phyloP scores from a whole-genome alignment of 2,329 filamentous ascomycete genomes.

The Nothomitra cinnamomea region DNA sequence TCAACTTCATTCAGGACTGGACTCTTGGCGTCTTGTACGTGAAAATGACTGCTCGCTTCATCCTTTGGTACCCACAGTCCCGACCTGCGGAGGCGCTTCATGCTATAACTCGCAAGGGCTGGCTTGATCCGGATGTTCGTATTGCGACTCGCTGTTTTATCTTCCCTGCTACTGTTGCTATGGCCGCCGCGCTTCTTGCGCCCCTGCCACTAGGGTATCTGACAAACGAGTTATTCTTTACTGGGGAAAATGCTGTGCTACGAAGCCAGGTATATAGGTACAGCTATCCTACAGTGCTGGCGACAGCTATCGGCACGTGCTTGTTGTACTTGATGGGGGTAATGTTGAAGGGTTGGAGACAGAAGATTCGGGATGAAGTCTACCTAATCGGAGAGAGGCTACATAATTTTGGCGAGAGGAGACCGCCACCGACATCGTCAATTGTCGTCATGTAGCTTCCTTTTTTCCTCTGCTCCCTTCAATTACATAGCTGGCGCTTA shows the following conservation, averaged over 20 bases:
- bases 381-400: constrained; percentile 88
- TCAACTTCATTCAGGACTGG: constrained; percentile 87
- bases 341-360: constrained; percentile 57
- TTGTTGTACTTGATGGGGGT: constrained; percentile 20
- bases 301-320: constrained; percentile 32
- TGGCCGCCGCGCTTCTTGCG: constrained; percentile 40
- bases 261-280: constrained; percentile 39
- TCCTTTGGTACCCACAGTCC: constrained; percentile 50
- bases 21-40: constrained; percentile 82
- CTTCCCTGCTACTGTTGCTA: constrained; percentile 52
- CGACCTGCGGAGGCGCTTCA: constrained; percentile 59
- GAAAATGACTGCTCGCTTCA: constrained; percentile 56
- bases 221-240: constrained; percentile 26
- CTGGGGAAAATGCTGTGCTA: constrained; percentile 13
- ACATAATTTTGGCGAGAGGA: constrained; percentile 72
- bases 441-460: neutral
- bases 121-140: constrained; percentile 58
- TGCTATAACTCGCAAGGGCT: constrained; percentile 57
- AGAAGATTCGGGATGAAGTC: constrained; percentile 77
- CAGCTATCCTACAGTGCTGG: constrained; percentile 53
- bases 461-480: neutral
- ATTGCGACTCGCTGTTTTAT: constrained; percentile 76
- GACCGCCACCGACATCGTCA: constrained; percentile 3
- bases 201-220: constrained; percentile 45
- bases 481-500: neutral